Percentiles rank a stretch among this genome's conserved stretches.
Conservation (phyloP, 1,284 basidiomycete genomes). For the Inonotus obliquus region DNA sequence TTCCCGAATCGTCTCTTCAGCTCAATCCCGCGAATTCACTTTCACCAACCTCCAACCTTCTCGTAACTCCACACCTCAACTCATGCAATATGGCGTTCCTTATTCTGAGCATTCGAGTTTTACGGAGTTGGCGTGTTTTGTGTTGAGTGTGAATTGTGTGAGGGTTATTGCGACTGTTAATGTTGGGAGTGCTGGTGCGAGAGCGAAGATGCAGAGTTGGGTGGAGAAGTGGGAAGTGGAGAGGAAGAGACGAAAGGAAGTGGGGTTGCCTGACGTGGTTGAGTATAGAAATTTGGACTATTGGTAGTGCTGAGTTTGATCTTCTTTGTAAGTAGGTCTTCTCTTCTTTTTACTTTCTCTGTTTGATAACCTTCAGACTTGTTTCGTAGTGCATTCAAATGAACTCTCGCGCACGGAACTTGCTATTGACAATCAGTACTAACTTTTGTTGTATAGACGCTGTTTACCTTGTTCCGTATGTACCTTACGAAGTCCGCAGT, state of each 20-base stretch:
- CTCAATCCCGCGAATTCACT: slow-evolving; percentile 64
- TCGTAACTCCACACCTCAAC: slow-evolving; percentile 61
- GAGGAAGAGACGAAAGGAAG: slow-evolving; percentile 52
- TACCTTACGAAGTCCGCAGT: too few species aligned
- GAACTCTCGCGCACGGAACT: too few species aligned
- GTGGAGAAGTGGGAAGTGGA: slow-evolving; percentile 84
- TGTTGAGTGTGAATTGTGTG: slow-evolving; percentile 75
- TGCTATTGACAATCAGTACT: too few species aligned
- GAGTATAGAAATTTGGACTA: slow-evolving; percentile 13
- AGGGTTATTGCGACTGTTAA: slow-evolving; percentile 97
- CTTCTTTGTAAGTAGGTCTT: too few species aligned
- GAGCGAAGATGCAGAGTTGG: slow-evolving; percentile 85
- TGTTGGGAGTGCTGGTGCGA: slow-evolving; percentile 74
- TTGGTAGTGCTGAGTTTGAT: slow-evolving; percentile 14
- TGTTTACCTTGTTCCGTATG: too few species aligned
- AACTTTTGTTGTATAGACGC: too few species aligned
- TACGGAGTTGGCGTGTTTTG: slow-evolving; percentile 91
- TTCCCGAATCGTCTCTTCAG: slow-evolving; percentile 58
- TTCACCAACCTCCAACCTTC: slow-evolving; percentile 64
- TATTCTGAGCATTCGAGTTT: slow-evolving; percentile 97
- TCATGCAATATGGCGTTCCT: slow-evolving; percentile 85
- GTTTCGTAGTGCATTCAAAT: too few species aligned
- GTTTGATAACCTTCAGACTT: too few species aligned
- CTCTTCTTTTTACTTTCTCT: too few species aligned
- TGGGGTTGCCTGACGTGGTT: slow-evolving; percentile 30